Evolutionary conservation across 371 early-diverging fungal species (phyloP).

Genomic region (Chytridiales sp.): DNA sequence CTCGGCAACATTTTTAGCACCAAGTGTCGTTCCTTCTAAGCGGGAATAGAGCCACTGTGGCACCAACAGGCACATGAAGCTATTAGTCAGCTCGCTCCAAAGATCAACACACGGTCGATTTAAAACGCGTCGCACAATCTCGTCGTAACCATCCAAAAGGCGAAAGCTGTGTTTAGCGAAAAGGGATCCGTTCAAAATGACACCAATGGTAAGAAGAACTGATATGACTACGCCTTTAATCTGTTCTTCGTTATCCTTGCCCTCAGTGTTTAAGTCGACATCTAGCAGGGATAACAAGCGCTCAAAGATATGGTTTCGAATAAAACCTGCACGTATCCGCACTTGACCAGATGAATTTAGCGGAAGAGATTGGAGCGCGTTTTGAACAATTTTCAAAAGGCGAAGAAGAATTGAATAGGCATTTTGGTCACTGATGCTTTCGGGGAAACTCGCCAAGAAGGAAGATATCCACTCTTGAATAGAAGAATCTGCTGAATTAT

Average conservation of each 20-base stretch:
- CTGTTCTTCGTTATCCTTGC: neutral
- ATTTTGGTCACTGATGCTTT: too few relatives aligned
- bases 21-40: too few relatives aligned
- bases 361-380: too few relatives aligned
- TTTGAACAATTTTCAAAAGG: neutral
- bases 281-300: slow-evolving; percentile 8
- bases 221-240: neutral
- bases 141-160: slow-evolving; percentile 34
- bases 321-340: neutral
- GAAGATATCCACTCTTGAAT: too few relatives aligned
- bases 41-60: slow-evolving; percentile 21
- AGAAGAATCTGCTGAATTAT: too few relatives aligned
- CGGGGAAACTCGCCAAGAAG: too few relatives aligned
- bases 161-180: slow-evolving; percentile 27
- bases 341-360: neutral
- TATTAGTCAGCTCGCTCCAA: slow-evolving; percentile 33
- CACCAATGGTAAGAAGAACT: slow-evolving; percentile 25
- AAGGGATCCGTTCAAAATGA: slow-evolving; percentile 22
- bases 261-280: too few relatives aligned
- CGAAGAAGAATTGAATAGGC: too few relatives aligned
- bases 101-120: slow-evolving; percentile 13
- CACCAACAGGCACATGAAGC: slow-evolving; percentile 28
- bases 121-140: slow-evolving; percentile 32
- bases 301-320: too few relatives aligned
- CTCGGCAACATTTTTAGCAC: neutral